Evolutionary conservation across 1,139 yeast genomes (phyloP).

Genomic region (Wickerhamomyces sp.): DNA sequence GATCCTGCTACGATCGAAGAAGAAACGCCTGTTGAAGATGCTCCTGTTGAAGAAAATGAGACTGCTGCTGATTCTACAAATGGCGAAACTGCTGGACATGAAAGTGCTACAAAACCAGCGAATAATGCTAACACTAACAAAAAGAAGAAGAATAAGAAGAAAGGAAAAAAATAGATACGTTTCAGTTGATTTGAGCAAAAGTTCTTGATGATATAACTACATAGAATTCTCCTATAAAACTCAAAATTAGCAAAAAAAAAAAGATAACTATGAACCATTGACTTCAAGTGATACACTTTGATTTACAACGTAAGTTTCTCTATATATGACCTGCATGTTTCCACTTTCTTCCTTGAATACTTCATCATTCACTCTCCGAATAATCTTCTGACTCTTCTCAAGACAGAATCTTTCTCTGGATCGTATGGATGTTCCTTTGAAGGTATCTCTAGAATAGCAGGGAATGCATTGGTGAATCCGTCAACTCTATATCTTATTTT

Average conservation of each 20-base stretch:
- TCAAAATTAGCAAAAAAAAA: too few species aligned
- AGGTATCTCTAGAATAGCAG: constrained; percentile 95
- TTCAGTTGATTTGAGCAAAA: background rate
- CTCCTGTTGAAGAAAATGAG: constrained; percentile 1
- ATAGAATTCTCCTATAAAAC: background rate
- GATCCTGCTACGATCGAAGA: too few species aligned
- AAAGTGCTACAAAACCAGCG: constrained; percentile 4
- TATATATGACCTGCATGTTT: too few species aligned
- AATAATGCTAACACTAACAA: constrained; percentile 20
- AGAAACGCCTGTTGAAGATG: constrained; percentile 18
- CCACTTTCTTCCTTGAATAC: too few species aligned
- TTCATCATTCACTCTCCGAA: constrained; percentile 67
- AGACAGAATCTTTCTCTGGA: constrained; percentile 95
- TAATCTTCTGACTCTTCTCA: constrained; percentile 88
- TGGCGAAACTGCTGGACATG: constrained; percentile 1
- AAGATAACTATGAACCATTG: too few species aligned
- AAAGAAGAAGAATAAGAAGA: constrained; percentile 30
- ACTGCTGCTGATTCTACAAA: constrained; percentile 6
- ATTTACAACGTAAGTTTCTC: too few species aligned
- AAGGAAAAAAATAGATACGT: constrained; percentile 17
- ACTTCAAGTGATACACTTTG: too few species aligned
- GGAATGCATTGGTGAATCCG: constrained; percentile 83
- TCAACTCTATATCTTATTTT: constrained; percentile 81
- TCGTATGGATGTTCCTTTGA: constrained; percentile 97
- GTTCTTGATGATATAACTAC: background rate